Base-by-base conservation (phyloP, 148 eudicot species). In the Chenopodium berlandieri region DNA sequence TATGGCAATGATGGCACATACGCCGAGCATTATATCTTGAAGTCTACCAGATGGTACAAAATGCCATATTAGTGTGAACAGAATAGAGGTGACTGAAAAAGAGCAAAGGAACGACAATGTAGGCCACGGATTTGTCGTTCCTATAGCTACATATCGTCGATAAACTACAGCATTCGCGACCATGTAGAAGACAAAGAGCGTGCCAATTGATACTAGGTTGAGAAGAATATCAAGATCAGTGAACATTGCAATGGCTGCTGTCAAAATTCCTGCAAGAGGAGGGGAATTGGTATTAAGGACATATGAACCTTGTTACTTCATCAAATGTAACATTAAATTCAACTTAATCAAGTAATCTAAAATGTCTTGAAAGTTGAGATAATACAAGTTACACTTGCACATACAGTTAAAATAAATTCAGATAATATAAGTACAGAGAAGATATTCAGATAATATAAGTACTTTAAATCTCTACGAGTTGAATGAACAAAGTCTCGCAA, bases 171-270 rank as follows among this genome's bases (percentile, higher is more conserved):
- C 98, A 71, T 91, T 95, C 1, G 93, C 91, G 19, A 95, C 98
- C 98, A 92, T 92, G 90, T 92, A 95, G 89, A 95, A 95, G 52
- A 95, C 96, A 70, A 95, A 95, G 31, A 95, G 96, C 0, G 97
- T 91, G 22, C 98, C 98, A 20, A 95, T 95, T 17, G 97, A 89
- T 13, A 93, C 96, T 2, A 95, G 90, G 88, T 92, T 86, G 56
- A 95, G 93, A 58, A 95, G 94, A 81, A 93, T 85, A 44, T 89
- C 83, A 52, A 95, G 85, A 58, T 95, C 96, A 14, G 97, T 92
- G 84, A 95, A 95, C 31, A 95, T 88, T 7, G 97, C 97, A 52
- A 95, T 93, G 65, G 86, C 89, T 2, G 97, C 96, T 7, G 98
- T 95, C 58, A 89, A 81, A 70, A 95, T 75, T 79, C 98, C 98